Evolutionary conservation across 129 eudicot genomes (phyloP), one percentile per base, ranked within the genome.

Genomic region (Tagetes patula): DNA sequence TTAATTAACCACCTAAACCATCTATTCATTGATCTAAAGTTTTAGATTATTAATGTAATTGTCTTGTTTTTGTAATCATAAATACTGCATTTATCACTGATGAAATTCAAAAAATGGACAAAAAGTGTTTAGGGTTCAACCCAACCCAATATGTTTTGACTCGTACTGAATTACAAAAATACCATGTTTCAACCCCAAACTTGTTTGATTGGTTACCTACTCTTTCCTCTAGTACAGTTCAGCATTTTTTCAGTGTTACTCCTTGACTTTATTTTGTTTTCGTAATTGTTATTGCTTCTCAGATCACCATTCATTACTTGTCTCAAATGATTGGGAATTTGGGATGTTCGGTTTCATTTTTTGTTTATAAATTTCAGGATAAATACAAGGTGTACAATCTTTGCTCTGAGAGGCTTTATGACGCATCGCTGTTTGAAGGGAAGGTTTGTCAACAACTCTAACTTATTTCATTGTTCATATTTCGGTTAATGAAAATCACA

Each of bases 341-440:
- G 45, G 58, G n/a, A n/a, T 63, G 50, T 8, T 63, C 48, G 59
- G 12, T 40, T 32, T 61, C 59, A 39, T 48, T 64, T 73, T 14
- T 58, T 59, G 59, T 45, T 59, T 74, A 46, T 59, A 55, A 14
- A 31, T 74, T 68, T 90, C 89, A 93, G 96, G 96, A 76, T 77
- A 87, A 89, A 75, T 89, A 93, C 90, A 93, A 89, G 83, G 98
- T 89, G 52, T 93, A 93, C 90, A 93, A 93, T 79, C 98, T 93
- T 65, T 93, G 96, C 71, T 87, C 96, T 32, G 96, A 93, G 83
- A 93, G 96, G 83, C 87, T 93, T 75, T 93, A 93, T 79, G 98
- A 93, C 69, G 96, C 96, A 69, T 93, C 98, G 32, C 82, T 93
- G 58, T 89, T 93, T 84, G 98, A 89, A 82, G 98, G 98, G 74